phyloP scores from a whole-genome alignment of 179 eudicot genomes.

The Nepenthes alata region DNA sequence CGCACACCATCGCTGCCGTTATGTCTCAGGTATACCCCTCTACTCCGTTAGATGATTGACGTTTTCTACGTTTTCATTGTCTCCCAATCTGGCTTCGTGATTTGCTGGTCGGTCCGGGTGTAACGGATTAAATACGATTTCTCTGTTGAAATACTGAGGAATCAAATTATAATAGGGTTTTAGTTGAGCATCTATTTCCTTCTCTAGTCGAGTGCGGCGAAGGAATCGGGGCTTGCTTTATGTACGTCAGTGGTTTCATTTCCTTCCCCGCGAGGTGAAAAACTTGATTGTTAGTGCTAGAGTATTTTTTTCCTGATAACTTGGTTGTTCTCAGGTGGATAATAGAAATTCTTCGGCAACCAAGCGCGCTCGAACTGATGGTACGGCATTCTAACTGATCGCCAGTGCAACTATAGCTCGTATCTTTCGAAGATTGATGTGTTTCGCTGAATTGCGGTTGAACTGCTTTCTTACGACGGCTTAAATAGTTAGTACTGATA shows the following conservation, averaged over 20 bases:
- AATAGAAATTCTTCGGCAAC: constrained; percentile 75
- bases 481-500: too few species aligned
- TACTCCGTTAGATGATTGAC: not conserved
- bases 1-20: not conserved
- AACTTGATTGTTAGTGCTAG: not conserved
- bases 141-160: not conserved
- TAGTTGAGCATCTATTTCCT: too few species aligned
- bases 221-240: not conserved
- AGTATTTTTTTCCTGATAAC: not conserved
- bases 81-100: not conserved
- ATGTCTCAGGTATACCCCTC: constrained; percentile 26
- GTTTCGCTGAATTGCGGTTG: too few species aligned
- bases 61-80: not conserved
- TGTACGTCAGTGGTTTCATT: constrained; percentile 2
- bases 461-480: too few species aligned
- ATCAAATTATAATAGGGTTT: not conserved
- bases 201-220: too few species aligned
- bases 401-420: not conserved
- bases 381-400: constrained; percentile 16
- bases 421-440: not conserved
- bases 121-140: not conserved
- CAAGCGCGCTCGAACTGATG: constrained; percentile 91
- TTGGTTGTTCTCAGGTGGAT: constrained; percentile 44
- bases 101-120: not conserved
- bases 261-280: too few species aligned